Evolutionary conservation across 495 filamentous ascomycete species (phyloP), one percentile per base, ranked within the genome.

Genomic region (Aspergillus baeticus): DNA sequence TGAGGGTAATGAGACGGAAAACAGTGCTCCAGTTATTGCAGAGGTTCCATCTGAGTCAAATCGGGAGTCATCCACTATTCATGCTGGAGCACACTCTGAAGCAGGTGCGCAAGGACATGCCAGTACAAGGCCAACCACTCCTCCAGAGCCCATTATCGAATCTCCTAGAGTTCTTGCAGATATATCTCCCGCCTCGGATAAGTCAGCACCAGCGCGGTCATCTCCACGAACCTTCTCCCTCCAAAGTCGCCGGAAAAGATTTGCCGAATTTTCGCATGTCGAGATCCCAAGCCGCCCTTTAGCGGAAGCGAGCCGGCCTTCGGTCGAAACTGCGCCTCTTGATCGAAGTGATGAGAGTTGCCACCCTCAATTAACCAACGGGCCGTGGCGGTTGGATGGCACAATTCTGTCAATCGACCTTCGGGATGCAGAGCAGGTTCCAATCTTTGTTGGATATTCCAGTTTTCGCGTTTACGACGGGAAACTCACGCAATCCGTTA

Each of bases 201-300:
- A 45, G 43, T 11, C 13, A 45, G 29, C 43, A 45, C 43, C 43
- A 14, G 22, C 21, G 43, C 43, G 22, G 43, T 45, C 23, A 13
- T 15, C 22, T 31, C 14, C 43, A 45, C 43, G 22, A 45, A 45
- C 15, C 21, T 45, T 11, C 43, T 15, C 43, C 23, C n/a, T 29
- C n/a, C 21, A 5, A 45, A 15, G 22, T 45, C 4, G 43, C 43
- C 22, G 7, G 43, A 45, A 45, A 22, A 45, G 10, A 5, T 45
- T 45, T 45, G 22, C 43, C 43, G 14, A 45, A 31, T 45, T 45
- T 8, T 45, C 22, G 43, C 43, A 45, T 45, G 43, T 45, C 5
- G 22, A 45, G 43, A 45, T 45, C 43, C 21, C 23, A 45, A 45
- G 10, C 43, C 43, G 10, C 41, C 41, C 41, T 22, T 11, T 22